These are phyloP conservation scores for Cytospora leucostoma DNA, from an alignment of 2,329 filamentous ascomycete genomes.

Conservation along the genomic window DNA sequence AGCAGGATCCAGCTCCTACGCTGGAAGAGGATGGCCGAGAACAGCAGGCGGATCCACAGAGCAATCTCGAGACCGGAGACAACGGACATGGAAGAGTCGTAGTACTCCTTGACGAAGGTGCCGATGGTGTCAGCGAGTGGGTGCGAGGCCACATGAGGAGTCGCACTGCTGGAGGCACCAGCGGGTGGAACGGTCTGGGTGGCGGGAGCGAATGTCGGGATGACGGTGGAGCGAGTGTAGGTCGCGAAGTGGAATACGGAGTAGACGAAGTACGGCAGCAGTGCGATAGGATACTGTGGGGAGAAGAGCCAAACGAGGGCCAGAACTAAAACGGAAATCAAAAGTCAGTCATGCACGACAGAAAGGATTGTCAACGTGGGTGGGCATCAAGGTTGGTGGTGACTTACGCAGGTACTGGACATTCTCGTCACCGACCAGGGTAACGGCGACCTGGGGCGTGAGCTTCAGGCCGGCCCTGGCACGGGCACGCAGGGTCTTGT, in stretches of 20 bases:
- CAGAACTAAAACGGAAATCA: conserved; percentile 63
- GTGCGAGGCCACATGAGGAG: conserved; percentile 55
- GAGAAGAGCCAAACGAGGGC: conserved; percentile 93
- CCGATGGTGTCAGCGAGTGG: conserved; percentile 81
- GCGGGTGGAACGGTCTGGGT: conserved; percentile 55
- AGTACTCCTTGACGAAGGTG: conserved; percentile 96
- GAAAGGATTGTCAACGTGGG: neutral
- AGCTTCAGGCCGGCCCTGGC: conserved; percentile 70
- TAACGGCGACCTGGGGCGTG: conserved; percentile 58
- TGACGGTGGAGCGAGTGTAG: conserved; percentile 89
- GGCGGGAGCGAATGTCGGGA: conserved; percentile 79
- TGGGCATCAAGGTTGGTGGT: conserved; percentile 1
- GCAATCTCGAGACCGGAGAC: conserved; percentile 86
- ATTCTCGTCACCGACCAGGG: conserved; percentile 85
- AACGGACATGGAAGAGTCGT: conserved; percentile 92
- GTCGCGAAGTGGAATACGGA: conserved; percentile 98
- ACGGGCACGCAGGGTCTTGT: conserved; percentile 91
- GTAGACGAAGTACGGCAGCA: conserved; percentile 95
- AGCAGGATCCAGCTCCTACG: conserved; percentile 90
- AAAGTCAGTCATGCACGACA: conserved; percentile 26
- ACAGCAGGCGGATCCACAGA: conserved; percentile 80
- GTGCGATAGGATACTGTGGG: conserved; percentile 83
- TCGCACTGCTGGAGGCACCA: conserved; percentile 57
- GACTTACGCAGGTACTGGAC: conserved; percentile 91
- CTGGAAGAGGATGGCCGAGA: conserved; percentile 83